Conservation (phyloP, 1,284 basidiomycete species). For the Cystobasidium pallidum region DNA sequence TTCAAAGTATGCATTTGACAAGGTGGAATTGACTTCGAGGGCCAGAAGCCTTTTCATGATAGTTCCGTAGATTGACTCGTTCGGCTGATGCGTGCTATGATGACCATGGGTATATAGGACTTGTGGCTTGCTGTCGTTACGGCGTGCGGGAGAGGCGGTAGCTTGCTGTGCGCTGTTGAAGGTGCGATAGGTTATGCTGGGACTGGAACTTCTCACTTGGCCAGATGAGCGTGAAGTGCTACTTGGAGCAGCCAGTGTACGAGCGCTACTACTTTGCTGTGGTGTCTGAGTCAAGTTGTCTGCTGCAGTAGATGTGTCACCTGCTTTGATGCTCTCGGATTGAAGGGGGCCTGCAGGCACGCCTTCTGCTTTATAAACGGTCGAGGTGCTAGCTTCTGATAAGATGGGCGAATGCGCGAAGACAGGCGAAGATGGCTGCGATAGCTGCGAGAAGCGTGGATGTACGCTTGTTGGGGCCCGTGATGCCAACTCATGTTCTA, state of each 20-base stretch:
- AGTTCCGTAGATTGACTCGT: constrained; percentile 94
- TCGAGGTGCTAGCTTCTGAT: too few species aligned
- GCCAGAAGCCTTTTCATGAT: constrained; percentile 90
- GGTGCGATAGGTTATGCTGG: constrained; percentile 3
- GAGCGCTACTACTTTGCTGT: background rate
- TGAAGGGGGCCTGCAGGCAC: background rate
- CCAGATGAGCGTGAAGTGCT: background rate
- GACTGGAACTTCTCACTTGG: background rate
- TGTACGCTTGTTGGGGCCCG: background rate
- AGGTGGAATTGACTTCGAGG: constrained; percentile 84
- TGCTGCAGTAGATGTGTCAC: background rate
- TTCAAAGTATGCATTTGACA: constrained; percentile 85
- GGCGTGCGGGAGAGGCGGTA: background rate
- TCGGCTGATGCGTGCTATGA: constrained; percentile 59
- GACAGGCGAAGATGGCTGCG: background rate
- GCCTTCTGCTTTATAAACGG: background rate
- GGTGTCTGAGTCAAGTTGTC: background rate
- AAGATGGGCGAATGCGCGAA: background rate
- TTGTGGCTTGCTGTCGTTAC: constrained; percentile 37
- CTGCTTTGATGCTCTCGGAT: background rate
- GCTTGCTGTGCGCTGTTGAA: background rate
- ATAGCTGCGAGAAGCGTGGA: background rate
- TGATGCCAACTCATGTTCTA: background rate
- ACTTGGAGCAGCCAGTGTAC: background rate
- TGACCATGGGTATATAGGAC: constrained; percentile 31